phyloP scores from a whole-genome alignment of 306 rosid species.

The Canavalia ensiformis region DNA sequence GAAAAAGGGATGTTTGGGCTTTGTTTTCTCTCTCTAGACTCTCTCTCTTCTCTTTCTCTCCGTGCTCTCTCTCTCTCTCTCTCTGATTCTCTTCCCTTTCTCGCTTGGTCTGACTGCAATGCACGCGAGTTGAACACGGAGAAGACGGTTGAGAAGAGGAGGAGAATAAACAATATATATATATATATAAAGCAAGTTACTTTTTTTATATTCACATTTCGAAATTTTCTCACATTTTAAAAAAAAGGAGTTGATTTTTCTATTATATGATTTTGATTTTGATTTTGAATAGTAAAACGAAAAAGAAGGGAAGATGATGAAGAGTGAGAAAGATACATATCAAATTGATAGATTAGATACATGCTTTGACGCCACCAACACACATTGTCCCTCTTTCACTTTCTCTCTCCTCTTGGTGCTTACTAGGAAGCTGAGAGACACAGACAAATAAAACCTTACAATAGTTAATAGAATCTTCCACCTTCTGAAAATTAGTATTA shows the following conservation, averaged over 20 bases:
- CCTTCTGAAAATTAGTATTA: not conserved
- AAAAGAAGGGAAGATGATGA: slow-evolving; percentile 24
- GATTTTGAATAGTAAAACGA: slow-evolving; percentile 38
- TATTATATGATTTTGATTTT: not conserved
- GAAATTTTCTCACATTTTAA: not conserved
- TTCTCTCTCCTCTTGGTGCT: slow-evolving; percentile 28
- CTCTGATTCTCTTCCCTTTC: slow-evolving; percentile 48
- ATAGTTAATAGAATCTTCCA: slow-evolving; percentile 19
- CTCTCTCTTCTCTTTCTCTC: slow-evolving; percentile 24
- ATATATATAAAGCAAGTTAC: slow-evolving; percentile 37
- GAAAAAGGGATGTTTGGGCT: slow-evolving; percentile 35
- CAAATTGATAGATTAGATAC: slow-evolving; percentile 20
- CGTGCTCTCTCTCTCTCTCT: slow-evolving; percentile 3
- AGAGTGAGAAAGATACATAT: slow-evolving; percentile 32
- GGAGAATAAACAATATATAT: slow-evolving; percentile 37
- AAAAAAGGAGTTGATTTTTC: slow-evolving; percentile 13
- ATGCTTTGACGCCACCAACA: slow-evolving; percentile 51
- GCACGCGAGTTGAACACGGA: slow-evolving; percentile 90
- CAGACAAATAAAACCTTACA: not conserved
- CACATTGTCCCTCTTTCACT: not conserved
- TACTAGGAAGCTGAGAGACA: slow-evolving; percentile 45
- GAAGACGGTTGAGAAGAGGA: slow-evolving; percentile 72
- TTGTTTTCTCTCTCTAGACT: slow-evolving; percentile 29
- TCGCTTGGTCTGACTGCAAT: slow-evolving; percentile 56
- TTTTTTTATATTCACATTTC: slow-evolving; percentile 41